Base-by-base conservation (phyloP, 768 basidiomycete species). In the Dentipellis sp. region DNA sequence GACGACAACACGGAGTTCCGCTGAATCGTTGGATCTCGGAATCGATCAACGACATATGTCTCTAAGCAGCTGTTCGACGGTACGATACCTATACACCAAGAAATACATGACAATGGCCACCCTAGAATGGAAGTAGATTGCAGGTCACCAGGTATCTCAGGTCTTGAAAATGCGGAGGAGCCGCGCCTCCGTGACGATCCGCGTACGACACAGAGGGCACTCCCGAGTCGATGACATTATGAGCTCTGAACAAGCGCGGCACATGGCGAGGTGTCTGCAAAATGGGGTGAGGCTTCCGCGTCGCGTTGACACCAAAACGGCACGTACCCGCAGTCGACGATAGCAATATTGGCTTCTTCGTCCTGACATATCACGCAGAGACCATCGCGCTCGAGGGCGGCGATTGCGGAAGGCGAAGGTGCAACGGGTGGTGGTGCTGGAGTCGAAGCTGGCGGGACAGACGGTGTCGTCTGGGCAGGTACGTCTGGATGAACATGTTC, bases 311-410 rank as follows among this genome's bases (percentile, higher is more conserved):
- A 51, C 42, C 7, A 17, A n/a, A 21, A 22, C 21, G 10, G 14
- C 1, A 79, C 86, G 46, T 67, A 91, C 86, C 94, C 94, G 80
- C 94, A 97, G 69, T 97, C 94, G 11, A 95, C 88, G 54, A 93
- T 83, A 2, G 92, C 94, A 56, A 97, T 89, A 61, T 88, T 93
- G 0, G 94, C 93, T 60, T 95, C 93, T 57, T 93, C 89, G 59
- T 97, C 94, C 65, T 94, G 93, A 65, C 94, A 97, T 10, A 97
- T 80, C 0, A 95, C 90, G 67, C 94, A 97, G 4, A 94, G 69
- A 1, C 94, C 92, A 9, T 80, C 78, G 21, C 84, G 78, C 59
- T 91, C 88, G 11, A 78, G 66, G 39, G 73, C 69, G 1, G 74
- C 21, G 73, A 59, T n/a, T 68, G 58, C 11, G 67, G 69, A 34